Conservation (phyloP, 2,329 filamentous ascomycete species). For the Neonectria faginata region DNA sequence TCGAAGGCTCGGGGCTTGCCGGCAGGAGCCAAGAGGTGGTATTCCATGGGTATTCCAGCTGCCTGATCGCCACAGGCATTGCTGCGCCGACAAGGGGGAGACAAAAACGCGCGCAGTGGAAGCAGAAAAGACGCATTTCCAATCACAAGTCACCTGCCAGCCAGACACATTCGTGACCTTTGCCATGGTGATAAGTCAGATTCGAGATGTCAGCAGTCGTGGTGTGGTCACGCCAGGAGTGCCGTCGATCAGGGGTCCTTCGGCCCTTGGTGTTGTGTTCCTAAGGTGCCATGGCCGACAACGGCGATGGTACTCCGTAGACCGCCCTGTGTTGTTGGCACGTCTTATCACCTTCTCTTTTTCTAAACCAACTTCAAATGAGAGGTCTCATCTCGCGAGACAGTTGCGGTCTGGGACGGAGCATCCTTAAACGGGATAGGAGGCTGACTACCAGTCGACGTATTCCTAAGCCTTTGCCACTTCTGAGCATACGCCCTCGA, state of each 20-base stretch:
- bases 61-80: conserved; percentile 26
- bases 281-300: conserved; percentile 1
- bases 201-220: conserved; percentile 11
- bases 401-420: conserved; percentile 30
- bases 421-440: conserved; percentile 20
- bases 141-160: conserved; percentile 12
- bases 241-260: conserved; percentile 9
- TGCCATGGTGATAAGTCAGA: conserved; percentile 15
- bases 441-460: conserved; percentile 15
- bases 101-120: neutral
- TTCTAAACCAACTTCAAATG: neutral
- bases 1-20: conserved; percentile 6
- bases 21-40: conserved; percentile 34
- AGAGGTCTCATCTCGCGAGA: conserved; percentile 27
- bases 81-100: conserved; percentile 14
- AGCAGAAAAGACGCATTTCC: conserved; percentile 15
- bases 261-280: neutral
- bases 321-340: conserved; percentile 12
- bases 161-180: neutral
- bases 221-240: conserved; percentile 11
- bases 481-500: conserved; percentile 29
- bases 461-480: conserved; percentile 38
- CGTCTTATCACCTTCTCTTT: neutral
- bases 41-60: conserved; percentile 19
- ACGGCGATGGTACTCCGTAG: conserved; percentile 8